Evolutionary conservation across 2,329 filamentous ascomycete species (phyloP), one percentile per base, ranked within the genome.

Genomic region (Phoma herbarum): DNA sequence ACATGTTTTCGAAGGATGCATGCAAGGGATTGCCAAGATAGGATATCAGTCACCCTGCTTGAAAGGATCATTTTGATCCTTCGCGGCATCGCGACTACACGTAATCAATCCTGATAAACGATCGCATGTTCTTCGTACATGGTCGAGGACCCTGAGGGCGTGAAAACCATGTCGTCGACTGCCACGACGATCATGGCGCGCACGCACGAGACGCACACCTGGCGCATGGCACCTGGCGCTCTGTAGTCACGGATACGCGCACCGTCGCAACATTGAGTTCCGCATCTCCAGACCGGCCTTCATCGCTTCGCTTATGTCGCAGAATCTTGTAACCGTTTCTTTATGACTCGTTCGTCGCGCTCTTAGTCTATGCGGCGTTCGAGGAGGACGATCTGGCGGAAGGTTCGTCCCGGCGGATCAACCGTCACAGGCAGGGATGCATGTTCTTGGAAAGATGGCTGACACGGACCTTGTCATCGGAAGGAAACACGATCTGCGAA

Each of bases 401-500:
- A 50, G 41, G 56, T n/a, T 46, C 33, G 28, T 54, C 33, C 50
- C 33, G 45, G 45, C 25, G 39, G 31, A 52, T 53, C 41, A 20
- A 47, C 41, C 20, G 29, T 58, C 29, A 20, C 50, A 16, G 37
- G 29, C 49, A 42, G 35, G 48, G n/a, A 46, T 45, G 25, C n/a
- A 22, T 41, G 33, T 12, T 50, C 28, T 29, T 23, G 49, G 37
- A 22, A 33, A 23, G n/a, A 10, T 16, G 45, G 50, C 50, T 54
- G 45, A 50, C 31, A 54, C 50, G 18, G 4, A 41, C 37, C 6
- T 12, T 54, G 31, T 42, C 50, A 47, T 37, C 37, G 46, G 35
- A 59, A 59, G 56, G 50, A 23, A 51, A 50, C 26, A n/a, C 22
- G 26, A 42, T 50, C 37, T 44, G 41, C 29, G 26, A 43, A 39